Evolutionary conservation across 192 early-diverging fungal species (phyloP), one percentile per base, ranked within the genome.

Genomic region (Polychytrium aggregatum): DNA sequence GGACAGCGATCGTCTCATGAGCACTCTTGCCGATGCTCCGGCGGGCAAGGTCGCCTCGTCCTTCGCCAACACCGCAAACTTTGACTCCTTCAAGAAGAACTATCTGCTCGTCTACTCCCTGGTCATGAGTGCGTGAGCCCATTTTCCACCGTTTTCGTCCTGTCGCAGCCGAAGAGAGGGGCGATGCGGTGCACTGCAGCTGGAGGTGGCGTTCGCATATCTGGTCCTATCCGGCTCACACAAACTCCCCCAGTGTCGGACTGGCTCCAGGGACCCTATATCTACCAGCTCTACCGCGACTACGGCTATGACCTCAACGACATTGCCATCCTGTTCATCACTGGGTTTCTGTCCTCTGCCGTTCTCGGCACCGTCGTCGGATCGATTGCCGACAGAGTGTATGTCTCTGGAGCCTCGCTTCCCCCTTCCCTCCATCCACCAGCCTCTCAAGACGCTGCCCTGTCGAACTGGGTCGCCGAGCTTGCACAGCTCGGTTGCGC

Each of bases 331-430:
- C 54, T 87, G 31, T 86, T 83, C 53, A 68, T 87, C 20, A 74
- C 72, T 10, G 85, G 85, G 17, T 87, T 87, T 52, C 51, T 82
- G 26, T 74, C 74, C 9, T 67, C 79, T 31, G 84, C 82, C 7
- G 53, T 86, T 37, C 74, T 81, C 68, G 83, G 83, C 27, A 85
- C 81, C 1, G 46, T 81, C 6, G 55, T 84, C 34, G 85, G 84
- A 51, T 75, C 77, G 39, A 49, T 83, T 13, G 82, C 80, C 11
- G 85, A 87, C 48, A 73, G 63, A 46, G 62, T 66, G 83, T 83
- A 70, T 34, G 68, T 45, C 26, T n/a, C n/a, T n/a, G n/a, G n/a
- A n/a, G n/a, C n/a, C 17, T 10, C 17, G 25, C 30, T n/a, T n/a
- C n/a, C n/a, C n/a, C n/a, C n/a, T n/a, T n/a, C n/a, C n/a, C n/a